Evolutionary conservation across 139 green algal species (phyloP), one percentile per base, ranked within the genome.

Genomic region (Choricystis sp.): DNA sequence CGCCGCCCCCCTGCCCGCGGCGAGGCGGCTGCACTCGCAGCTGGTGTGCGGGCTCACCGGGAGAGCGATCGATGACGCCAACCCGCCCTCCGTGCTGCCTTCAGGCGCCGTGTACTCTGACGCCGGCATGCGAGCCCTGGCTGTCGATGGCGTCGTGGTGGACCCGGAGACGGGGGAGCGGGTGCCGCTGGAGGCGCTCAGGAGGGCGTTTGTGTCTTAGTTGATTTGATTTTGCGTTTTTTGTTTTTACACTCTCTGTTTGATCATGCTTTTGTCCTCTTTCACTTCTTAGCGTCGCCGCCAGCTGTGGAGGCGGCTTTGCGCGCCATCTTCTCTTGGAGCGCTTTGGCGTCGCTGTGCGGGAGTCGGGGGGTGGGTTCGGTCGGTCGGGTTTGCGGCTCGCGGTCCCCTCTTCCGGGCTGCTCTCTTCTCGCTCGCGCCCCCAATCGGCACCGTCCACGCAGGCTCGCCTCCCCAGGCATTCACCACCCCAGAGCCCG

Each of bases 341-440:
- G 57, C 1, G 74, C 74, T 57, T 79, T 75, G 25, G 77, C 74
- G 59, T 83, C 77, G 24, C 74, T 76, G 65, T 52, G 55, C 26
- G 56, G 26, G 56, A n/a, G 26, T 60, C 22, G 56, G 5, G 56
- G 5, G 56, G 56, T 29, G 5, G 19, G 19, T 60, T 19, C 22
- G 56, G 5, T 60, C n/a, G n/a, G n/a, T n/a, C n/a, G n/a, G n/a
- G n/a, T n/a, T n/a, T n/a, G n/a, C n/a, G n/a, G n/a, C n/a, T n/a
- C n/a, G n/a, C n/a, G n/a, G n/a, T n/a, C n/a, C n/a, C n/a, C n/a
- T n/a, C n/a, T n/a, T n/a, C n/a, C n/a, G n/a, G n/a, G n/a, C n/a
- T n/a, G n/a, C n/a, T n/a, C n/a, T n/a, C n/a, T n/a, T n/a, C n/a
- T n/a, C n/a, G n/a, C n/a, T n/a, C n/a, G n/a, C n/a, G n/a, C n/a